Evolutionary conservation across 73 alveolate species (phyloP).

Genomic region (Paramecium sonneborni): DNA sequence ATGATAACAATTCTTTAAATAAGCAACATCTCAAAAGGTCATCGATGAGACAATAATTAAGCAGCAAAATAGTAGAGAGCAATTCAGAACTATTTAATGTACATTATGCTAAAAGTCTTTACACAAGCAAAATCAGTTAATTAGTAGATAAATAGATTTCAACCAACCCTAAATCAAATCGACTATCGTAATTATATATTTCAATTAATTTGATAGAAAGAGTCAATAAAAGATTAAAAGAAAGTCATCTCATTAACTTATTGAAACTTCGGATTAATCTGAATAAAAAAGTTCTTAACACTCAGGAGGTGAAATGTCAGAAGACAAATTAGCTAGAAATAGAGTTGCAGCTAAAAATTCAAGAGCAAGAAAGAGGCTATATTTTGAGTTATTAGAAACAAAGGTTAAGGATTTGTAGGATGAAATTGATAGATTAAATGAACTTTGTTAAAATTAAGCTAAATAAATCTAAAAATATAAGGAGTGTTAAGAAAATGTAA

Average conservation of each 20-base stretch:
- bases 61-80: not conserved
- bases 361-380: not conserved
- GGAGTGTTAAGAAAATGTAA: not conserved
- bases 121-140: not conserved
- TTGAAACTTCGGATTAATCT: not conserved
- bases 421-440: conserved; percentile 24
- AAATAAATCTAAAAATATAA: not conserved
- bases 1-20: not conserved
- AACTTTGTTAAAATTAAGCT: not conserved
- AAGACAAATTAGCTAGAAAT: not conserved
- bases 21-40: not conserved
- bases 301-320: not conserved
- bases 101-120: conserved; percentile 17
- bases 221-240: not conserved
- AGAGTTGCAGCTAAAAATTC: not conserved
- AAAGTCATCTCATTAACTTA: not conserved
- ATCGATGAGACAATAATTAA: not conserved
- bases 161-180: not conserved
- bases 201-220: not conserved
- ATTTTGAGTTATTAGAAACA: not conserved
- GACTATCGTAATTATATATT: not conserved
- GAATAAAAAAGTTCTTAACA: not conserved
- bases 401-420: not conserved
- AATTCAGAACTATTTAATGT: not conserved
- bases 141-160: not conserved